A percentile compares a stretch with the other conserved stretches of the same genome.
These are phyloP conservation scores for Melanomma pulvis-pyrius DNA, from an alignment of 495 filamentous ascomycete species.

Conservation along the genomic window DNA sequence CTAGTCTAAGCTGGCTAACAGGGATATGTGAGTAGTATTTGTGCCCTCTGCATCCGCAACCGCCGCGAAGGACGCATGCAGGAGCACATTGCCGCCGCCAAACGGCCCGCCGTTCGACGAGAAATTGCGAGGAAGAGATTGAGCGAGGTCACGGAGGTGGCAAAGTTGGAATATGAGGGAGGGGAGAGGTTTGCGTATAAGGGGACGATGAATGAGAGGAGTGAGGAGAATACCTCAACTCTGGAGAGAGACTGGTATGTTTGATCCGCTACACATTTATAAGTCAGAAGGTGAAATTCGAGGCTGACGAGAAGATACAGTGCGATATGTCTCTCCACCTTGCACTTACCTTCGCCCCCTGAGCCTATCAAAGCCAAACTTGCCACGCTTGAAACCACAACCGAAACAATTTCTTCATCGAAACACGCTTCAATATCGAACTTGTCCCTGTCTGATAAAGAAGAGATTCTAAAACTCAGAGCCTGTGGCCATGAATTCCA, in stretches of 20 bases:
- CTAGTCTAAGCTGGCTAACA: too few relatives aligned
- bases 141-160: slow-evolving; percentile 12
- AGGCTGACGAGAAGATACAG: slow-evolving; percentile 4
- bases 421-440: neutral
- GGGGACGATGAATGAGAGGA: slow-evolving; percentile 1
- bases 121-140: slow-evolving; percentile 14
- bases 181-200: neutral
- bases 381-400: neutral
- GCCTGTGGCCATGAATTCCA: slow-evolving; percentile 30
- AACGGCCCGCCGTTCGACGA: neutral
- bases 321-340: slow-evolving; percentile 27
- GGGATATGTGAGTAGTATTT: slow-evolving; percentile 4
- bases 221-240: neutral
- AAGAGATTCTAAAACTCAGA: slow-evolving; percentile 20
- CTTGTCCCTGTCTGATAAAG: neutral
- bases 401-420: neutral
- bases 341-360: slow-evolving; percentile 13
- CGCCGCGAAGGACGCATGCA: neutral
- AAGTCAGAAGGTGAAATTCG: neutral
- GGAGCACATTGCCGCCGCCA: neutral
- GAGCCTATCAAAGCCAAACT: slow-evolving; percentile 7
- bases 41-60: neutral
- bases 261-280: neutral
- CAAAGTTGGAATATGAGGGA: neutral
- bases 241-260: slow-evolving; percentile 22